Percentiles rank a stretch among this genome's conserved stretches.
phyloP scores from a whole-genome alignment of 2,329 filamentous ascomycete genomes.

The Cordyceps farinosa region DNA sequence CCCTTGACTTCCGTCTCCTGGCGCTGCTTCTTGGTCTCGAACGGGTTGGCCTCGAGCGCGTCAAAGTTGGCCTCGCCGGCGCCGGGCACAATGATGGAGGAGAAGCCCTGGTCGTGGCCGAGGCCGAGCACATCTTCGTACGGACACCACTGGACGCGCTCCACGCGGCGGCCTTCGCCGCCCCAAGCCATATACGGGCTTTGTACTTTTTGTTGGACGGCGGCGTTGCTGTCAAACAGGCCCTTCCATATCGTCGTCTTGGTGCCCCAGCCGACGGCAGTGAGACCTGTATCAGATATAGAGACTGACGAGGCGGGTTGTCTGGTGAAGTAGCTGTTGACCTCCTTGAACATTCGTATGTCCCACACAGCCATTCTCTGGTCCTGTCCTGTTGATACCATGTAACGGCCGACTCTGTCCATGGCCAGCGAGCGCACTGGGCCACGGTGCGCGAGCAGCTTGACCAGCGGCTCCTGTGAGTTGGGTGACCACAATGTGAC shows the following conservation, averaged over 20 bases:
- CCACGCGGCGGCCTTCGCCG: conserved; percentile 75
- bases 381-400: conserved; percentile 91
- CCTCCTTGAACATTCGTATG: conserved; percentile 87
- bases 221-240: conserved; percentile 70
- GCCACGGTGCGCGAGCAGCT: conserved; percentile 83
- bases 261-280: conserved; percentile 88
- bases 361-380: conserved; percentile 94
- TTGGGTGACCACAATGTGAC: conserved; percentile 97
- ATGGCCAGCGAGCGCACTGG: conserved; percentile 82
- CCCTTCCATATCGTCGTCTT: conserved; percentile 88
- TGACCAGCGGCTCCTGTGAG: conserved; percentile 78
- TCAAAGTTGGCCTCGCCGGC: conserved; percentile 98
- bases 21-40: conserved; percentile 87
- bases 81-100: conserved; percentile 84
- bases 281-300: conserved; percentile 85
- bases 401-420: conserved; percentile 88
- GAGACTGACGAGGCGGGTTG: conserved; percentile 78
- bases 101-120: conserved; percentile 80
- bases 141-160: conserved; percentile 86
- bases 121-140: conserved; percentile 91
- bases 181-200: conserved; percentile 93
- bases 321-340: conserved; percentile 82
- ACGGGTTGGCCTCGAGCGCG: conserved; percentile 88
- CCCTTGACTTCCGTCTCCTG: conserved; percentile 88
- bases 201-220: conserved; percentile 74